Base-by-base conservation (phyloP, 2,329 filamentous ascomycete species). In the Diaporthe australafricana region DNA sequence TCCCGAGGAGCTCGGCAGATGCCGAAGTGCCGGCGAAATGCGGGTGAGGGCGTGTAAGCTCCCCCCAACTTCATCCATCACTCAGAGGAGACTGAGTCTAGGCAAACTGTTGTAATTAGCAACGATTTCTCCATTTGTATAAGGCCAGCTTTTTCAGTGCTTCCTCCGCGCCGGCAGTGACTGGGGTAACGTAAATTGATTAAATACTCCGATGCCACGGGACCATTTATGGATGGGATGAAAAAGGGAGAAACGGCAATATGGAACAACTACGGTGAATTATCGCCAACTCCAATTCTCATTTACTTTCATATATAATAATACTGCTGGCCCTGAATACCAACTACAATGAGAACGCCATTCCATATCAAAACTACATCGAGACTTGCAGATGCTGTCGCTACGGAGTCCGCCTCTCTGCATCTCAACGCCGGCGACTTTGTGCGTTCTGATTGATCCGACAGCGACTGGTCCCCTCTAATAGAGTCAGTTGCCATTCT, bases 191-290 rank as follows among this genome's bases (percentile, higher is more conserved):
- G 16, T 60, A 45, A 42, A 60, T 63, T 63, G 42, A 63, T 48
- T 48, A 63, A 63, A 48, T 63, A 48, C 42, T 63, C 60, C 60
- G 60, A 45, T 63, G 42, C 60, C 27, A 48, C 60, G 20, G 42
- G 40, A 48, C 20, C 60, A 25, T 38, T 11, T 12, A 3, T 25
- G 12, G 42, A 48, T 63, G 42, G 60, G 60, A 63, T 9, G 60
- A 63, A 48, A 48, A 20, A 35, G 11, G 38, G 42, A 48, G 20
- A 14, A 40, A 48, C 27, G 60, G 42, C 60, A 63, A 14, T 48
- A 25, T 20, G 12, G 42, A 63, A 63, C 25, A 40, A 48, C 60
- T 35, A 40, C 20, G 25, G 40, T 25, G 20, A 0, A 25, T 38
- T 5, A 17, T 25, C 14, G 3, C 9, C 42, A 35, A 22, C 3